Base-by-base conservation (phyloP, 345 rosid genomes). In the Eucalyptus erythrocorys region DNA sequence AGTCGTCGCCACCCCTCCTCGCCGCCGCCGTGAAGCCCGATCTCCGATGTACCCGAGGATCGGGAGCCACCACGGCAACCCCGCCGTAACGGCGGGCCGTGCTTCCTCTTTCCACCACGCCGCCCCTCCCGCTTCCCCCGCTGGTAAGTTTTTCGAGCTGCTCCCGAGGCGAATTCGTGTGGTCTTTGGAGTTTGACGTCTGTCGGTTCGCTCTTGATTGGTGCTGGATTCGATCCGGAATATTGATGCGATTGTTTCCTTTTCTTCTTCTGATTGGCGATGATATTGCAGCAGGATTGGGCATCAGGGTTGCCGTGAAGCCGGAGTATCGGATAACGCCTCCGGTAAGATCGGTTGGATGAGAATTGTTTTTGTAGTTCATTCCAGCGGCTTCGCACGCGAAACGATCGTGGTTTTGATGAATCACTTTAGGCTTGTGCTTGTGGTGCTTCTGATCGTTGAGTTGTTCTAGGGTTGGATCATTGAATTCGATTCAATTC, bases 271-370 rank as follows among this genome's bases (percentile, higher is more conserved):
- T 76, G 7, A 37, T 40, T 22, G 84, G 47, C 24, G 80, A 13
- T 80, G 84, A 45, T 26, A 40, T 90, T 90, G 91, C 94, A 95
- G 99, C 98, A 42, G 98, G 96, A 91, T 90, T 95, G 87, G 98
- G 99, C 34, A 93, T 97, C 88, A 94, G 93, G 87, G 95, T 97
- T 91, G 90, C 91, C 84, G 42, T 95, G 82, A 97, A 96, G 89
- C 97, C 98, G 14, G 98, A 96, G 88, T 96, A 93, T 91, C 93
- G 99, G 53, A 95, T 97, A 66, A 92, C 97, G 86, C 98, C 96
- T 30, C 99, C 97, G 89, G 99, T 96, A 92, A 93, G 57, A 90
- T 22, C 3, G 71, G 57, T 40, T 76, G 47, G 2, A 21, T 17
- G 30, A 6, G 47, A 76, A 21, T 76, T 21, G 84, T 21, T 21